Percentiles rank a stretch among this genome's conserved stretches.
phyloP scores from a whole-genome alignment of 805 yeast genomes.

The Kazachstania bromeliacearum region DNA sequence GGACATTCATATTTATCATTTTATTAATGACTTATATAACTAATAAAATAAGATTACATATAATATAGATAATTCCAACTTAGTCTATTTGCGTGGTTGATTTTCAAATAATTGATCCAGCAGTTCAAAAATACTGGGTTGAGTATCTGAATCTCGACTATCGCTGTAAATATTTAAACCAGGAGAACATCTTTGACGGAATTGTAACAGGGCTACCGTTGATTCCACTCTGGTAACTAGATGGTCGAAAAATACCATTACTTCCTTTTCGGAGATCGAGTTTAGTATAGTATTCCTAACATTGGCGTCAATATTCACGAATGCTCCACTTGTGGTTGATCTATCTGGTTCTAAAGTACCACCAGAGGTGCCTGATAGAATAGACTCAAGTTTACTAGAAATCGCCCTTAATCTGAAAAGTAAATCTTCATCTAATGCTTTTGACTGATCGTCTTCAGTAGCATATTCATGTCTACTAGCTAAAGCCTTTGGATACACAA shows the following conservation, averaged over 20 bases:
- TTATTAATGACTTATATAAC: no score
- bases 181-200: slow-evolving; percentile 32
- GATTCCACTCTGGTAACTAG: slow-evolving; percentile 62
- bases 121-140: slow-evolving; percentile 19
- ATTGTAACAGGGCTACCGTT: slow-evolving; percentile 36
- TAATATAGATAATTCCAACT: neutral
- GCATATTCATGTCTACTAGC: slow-evolving; percentile 47
- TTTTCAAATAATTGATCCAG: slow-evolving; percentile 17
- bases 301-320: slow-evolving; percentile 19
- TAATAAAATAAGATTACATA: neutral
- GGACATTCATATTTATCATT: no score
- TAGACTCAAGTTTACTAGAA: slow-evolving; percentile 48
- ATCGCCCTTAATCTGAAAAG: slow-evolving; percentile 45
- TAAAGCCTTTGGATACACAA: slow-evolving; percentile 62
- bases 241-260: slow-evolving; percentile 51
- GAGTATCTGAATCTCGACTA: slow-evolving; percentile 8
- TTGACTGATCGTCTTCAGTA: slow-evolving; percentile 25
- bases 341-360: slow-evolving; percentile 21
- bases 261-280: slow-evolving; percentile 31
- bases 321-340: slow-evolving; percentile 2
- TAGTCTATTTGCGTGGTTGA: neutral
- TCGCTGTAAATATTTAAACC: slow-evolving; percentile 12
- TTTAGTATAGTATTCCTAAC: slow-evolving; percentile 14
- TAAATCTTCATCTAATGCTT: slow-evolving; percentile 30
- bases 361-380: slow-evolving; percentile 43